These are phyloP conservation scores for Saccharum hybrid DNA, from an alignment of 202 grass and related monocot genomes.

Conservation along the genomic window DNA sequence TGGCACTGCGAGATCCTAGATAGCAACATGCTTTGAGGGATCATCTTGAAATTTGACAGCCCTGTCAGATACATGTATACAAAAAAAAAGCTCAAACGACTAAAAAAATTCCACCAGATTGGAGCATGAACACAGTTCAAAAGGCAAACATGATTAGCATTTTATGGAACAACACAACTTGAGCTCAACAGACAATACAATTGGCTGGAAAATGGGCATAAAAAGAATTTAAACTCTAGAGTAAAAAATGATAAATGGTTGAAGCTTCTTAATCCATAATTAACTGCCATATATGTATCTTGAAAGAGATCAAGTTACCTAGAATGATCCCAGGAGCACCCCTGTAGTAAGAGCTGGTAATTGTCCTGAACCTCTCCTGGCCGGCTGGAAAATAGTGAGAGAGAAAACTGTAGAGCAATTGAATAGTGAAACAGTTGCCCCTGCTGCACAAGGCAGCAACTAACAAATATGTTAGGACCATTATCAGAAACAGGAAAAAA, in stretches of 20 bases:
- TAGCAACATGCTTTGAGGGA: neutral
- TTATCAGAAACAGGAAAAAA: neutral
- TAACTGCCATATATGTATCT: neutral
- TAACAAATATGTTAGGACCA: neutral
- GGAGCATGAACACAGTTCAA: neutral
- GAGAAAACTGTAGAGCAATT: neutral
- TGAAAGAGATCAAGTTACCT: conserved; percentile 55
- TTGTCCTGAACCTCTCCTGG: conserved; percentile 95
- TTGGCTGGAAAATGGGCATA: conserved; percentile 23
- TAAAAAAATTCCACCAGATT: neutral
- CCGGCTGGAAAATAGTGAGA: conserved; percentile 71
- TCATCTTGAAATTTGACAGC: neutral
- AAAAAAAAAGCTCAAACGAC: neutral
- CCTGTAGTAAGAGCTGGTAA: conserved; percentile 98
- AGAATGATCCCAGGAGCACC: conserved; percentile 95
- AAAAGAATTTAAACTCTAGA: neutral
- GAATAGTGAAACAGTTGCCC: neutral
- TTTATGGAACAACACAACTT: neutral
- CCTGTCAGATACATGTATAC: neutral
- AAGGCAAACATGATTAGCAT: conserved; percentile 22
- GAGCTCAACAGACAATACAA: neutral
- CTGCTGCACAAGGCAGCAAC: neutral
- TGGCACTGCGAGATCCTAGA: conserved; percentile 8
- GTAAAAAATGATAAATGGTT: neutral
- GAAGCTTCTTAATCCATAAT: conserved; percentile 3